Evolutionary conservation across 2,329 filamentous ascomycete genomes (phyloP).

Genomic region (Thelonectria rubi): DNA sequence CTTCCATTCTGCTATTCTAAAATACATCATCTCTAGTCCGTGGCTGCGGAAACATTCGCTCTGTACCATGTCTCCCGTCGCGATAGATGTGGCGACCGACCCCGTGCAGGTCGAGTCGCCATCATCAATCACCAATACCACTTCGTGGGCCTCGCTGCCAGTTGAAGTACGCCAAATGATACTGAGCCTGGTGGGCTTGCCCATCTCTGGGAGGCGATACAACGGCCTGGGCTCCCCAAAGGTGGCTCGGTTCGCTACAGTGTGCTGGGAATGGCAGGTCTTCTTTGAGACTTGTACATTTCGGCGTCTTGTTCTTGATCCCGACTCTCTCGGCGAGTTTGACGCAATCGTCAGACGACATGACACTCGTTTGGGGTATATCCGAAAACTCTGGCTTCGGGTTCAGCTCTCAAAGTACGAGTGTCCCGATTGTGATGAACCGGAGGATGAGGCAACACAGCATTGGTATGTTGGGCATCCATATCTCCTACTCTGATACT

Average conservation of each 20-base stretch:
- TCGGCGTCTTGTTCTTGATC: constrained; percentile 28
- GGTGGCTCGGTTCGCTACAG: constrained; percentile 24
- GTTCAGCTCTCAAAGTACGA: constrained; percentile 24
- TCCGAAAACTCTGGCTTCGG: constrained; percentile 29
- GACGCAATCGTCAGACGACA: constrained; percentile 18
- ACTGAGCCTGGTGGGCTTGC: constrained; percentile 19
- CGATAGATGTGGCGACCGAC: constrained; percentile 15
- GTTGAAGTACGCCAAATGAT: constrained; percentile 21
- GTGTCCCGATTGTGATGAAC: constrained; percentile 25
- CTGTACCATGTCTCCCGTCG: constrained; percentile 15
- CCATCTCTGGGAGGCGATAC: constrained; percentile 14
- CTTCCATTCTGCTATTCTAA: constrained; percentile 14
- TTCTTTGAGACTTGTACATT: constrained; percentile 28
- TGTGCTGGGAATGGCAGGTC: constrained; percentile 25
- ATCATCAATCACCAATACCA: constrained; percentile 14
- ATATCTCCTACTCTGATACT: constrained; percentile 16
- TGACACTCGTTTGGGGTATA: constrained; percentile 27
- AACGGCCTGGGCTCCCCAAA: constrained; percentile 14
- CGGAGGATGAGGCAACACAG: constrained; percentile 24
- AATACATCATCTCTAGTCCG: constrained; percentile 8
- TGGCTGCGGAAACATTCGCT: constrained; percentile 8
- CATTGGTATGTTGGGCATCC: constrained; percentile 22
- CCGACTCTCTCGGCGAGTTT: constrained; percentile 23
- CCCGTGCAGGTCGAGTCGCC: constrained; percentile 13
- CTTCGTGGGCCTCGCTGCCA: constrained; percentile 25